Percentiles rank a stretch among this genome's conserved stretches.
Conservation (phyloP, 169 alveolate species). For the Babesia ovata region DNA sequence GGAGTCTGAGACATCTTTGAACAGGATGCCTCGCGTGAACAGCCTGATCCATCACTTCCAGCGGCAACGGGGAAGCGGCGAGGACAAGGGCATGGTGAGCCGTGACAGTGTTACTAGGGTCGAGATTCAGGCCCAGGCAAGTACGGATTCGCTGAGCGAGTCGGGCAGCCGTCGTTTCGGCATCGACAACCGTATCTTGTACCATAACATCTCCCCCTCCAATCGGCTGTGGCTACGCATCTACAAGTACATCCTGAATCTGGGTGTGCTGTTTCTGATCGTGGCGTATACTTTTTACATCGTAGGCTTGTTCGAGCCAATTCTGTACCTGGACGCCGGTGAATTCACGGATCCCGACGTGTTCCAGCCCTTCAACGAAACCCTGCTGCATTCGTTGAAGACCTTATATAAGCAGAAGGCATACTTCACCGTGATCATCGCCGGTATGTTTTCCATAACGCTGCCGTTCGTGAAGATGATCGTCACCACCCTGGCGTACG, state of each 20-base stretch:
- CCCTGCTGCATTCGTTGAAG: constrained; percentile 55
- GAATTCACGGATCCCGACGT: constrained; percentile 51
- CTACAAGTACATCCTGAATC: constrained; percentile 23
- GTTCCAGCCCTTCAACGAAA: constrained; percentile 57
- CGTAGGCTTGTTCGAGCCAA: constrained; percentile 40
- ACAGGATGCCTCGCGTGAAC: not conserved
- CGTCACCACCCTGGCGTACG: constrained; percentile 31
- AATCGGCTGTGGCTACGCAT: constrained; percentile 47
- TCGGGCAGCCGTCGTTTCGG: constrained; percentile 7
- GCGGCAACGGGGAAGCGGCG: not conserved
- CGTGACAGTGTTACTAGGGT: constrained; percentile 17
- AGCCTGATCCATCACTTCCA: not conserved
- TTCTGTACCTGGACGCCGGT: constrained; percentile 61
- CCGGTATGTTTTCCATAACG: constrained; percentile 44
- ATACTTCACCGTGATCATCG: constrained; percentile 46
- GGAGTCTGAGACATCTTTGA: not conserved
- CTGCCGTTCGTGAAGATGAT: constrained; percentile 66
- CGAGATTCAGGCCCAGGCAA: constrained; percentile 1
- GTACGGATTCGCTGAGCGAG: too few species aligned
- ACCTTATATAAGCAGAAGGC: constrained; percentile 56
- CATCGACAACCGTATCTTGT: constrained; percentile 23
- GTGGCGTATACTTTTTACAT: constrained; percentile 56
- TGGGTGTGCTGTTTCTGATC: constrained; percentile 28
- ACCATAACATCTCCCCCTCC: constrained; percentile 36
- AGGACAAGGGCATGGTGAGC: not conserved